A percentile compares a stretch with the other conserved stretches of the same genome.
Conservation (phyloP, 805 yeast genomes). For the Spathaspora boniae region DNA sequence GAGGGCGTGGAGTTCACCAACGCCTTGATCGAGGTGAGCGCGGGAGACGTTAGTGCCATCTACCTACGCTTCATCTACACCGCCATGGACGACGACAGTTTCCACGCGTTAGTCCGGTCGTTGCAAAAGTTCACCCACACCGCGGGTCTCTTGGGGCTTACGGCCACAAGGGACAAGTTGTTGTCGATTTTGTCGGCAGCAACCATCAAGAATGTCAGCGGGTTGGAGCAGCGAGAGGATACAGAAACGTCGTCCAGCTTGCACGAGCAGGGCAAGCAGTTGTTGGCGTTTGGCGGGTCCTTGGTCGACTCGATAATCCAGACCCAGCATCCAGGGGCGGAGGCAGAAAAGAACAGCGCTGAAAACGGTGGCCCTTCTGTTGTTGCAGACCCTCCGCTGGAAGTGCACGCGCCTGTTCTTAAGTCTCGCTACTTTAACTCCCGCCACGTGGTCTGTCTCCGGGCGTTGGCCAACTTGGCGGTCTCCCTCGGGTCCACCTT, state of each 20-base stretch:
- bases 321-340: conserved; percentile 13
- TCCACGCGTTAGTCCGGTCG: conserved; percentile 64
- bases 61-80: conserved; percentile 52
- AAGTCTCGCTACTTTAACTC: conserved; percentile 43
- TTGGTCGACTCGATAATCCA: conserved; percentile 49
- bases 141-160: conserved; percentile 67
- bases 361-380: not conserved
- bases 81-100: conserved; percentile 65
- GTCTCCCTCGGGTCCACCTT: conserved; percentile 78
- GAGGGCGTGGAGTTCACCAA: conserved; percentile 35
- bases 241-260: conserved; percentile 5
- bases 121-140: conserved; percentile 81
- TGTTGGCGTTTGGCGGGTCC: conserved; percentile 46
- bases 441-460: conserved; percentile 68
- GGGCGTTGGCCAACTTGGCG: conserved; percentile 76
- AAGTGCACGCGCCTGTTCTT: conserved; percentile 2
- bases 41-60: conserved; percentile 23
- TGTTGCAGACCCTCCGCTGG: not conserved
- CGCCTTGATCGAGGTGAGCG: conserved; percentile 26
- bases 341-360: not conserved
- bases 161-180: conserved; percentile 52
- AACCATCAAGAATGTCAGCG: conserved; percentile 12
- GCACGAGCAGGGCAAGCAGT: conserved; percentile 28
- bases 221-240: not conserved
- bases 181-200: conserved; percentile 25